Evolutionary conservation across 805 yeast genomes (phyloP).

Genomic region (Cyberlindnera lachancei): DNA sequence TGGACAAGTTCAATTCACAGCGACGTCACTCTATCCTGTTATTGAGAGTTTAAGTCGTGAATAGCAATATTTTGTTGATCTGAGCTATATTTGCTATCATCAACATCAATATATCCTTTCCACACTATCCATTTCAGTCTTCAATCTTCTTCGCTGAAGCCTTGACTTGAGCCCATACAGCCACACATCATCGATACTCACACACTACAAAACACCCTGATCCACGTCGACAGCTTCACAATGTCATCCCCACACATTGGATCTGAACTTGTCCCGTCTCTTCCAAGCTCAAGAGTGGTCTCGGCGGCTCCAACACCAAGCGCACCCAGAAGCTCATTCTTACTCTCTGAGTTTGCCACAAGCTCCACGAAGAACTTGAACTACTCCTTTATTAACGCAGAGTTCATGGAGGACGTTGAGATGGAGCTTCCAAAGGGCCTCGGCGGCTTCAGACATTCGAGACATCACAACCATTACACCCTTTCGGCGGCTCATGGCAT

Average conservation of each 20-base stretch:
- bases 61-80: too few species aligned
- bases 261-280: slow-evolving; percentile 12
- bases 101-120: too few species aligned
- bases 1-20: too few species aligned
- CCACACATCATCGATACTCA: background rate
- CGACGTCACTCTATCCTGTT: too few species aligned
- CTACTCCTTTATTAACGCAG: slow-evolving; percentile 20
- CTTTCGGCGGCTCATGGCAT: too few species aligned
- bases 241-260: slow-evolving; percentile 4
- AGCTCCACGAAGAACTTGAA: slow-evolving; percentile 5
- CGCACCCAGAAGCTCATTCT: background rate
- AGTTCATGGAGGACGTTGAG: slow-evolving; percentile 15
- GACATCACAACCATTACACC: background rate
- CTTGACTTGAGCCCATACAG: too few species aligned
- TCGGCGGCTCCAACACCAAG: slow-evolving; percentile 2
- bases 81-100: too few species aligned
- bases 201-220: background rate
- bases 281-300: slow-evolving; percentile 3
- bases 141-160: too few species aligned
- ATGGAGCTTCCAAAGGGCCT: slow-evolving; percentile 1
- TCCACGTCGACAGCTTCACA: background rate
- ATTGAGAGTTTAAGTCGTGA: too few species aligned
- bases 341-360: background rate
- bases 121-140: too few species aligned
- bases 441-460: background rate